Conservation (phyloP, 371 early-diverging fungal genomes). For the Circinella umbellata region DNA sequence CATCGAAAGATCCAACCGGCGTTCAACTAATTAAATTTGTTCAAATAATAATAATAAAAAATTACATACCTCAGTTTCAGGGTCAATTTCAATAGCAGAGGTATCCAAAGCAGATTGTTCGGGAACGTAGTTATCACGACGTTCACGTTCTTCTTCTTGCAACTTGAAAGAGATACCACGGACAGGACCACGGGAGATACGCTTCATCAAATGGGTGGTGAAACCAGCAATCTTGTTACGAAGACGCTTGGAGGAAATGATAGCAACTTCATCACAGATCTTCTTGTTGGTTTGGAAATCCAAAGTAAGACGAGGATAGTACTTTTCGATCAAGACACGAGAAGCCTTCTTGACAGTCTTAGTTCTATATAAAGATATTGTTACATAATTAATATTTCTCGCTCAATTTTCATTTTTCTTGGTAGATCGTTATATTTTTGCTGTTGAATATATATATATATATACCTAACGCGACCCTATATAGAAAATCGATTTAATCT, state of each 20-base stretch:
- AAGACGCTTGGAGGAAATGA: slow-evolving; percentile 99
- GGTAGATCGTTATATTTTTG: neutral
- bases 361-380: slow-evolving; percentile 62
- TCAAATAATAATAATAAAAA: neutral
- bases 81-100: slow-evolving; percentile 94
- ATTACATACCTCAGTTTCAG: slow-evolving; percentile 79
- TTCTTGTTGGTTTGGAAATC: slow-evolving; percentile 99
- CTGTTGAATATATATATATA: neutral
- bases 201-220: slow-evolving; percentile 99
- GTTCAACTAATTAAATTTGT: too few relatives aligned
- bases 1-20: too few relatives aligned
- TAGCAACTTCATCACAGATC: slow-evolving; percentile 97
- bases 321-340: slow-evolving; percentile 99
- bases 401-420: neutral
- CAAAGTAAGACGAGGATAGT: slow-evolving; percentile 98
- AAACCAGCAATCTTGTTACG: slow-evolving; percentile 99
- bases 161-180: slow-evolving; percentile 99
- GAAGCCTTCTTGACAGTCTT: slow-evolving; percentile 99
- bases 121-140: slow-evolving; percentile 99
- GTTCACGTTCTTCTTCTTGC: slow-evolving; percentile 99
- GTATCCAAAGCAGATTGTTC: slow-evolving; percentile 98
- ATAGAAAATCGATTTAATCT: neutral
- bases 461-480: slow-evolving; percentile 43
- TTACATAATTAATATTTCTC: neutral
- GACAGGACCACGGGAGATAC: slow-evolving; percentile 99